Evolutionary conservation across 2,329 filamentous ascomycete species (phyloP).

Genomic region (Microthyrium microscopicum): DNA sequence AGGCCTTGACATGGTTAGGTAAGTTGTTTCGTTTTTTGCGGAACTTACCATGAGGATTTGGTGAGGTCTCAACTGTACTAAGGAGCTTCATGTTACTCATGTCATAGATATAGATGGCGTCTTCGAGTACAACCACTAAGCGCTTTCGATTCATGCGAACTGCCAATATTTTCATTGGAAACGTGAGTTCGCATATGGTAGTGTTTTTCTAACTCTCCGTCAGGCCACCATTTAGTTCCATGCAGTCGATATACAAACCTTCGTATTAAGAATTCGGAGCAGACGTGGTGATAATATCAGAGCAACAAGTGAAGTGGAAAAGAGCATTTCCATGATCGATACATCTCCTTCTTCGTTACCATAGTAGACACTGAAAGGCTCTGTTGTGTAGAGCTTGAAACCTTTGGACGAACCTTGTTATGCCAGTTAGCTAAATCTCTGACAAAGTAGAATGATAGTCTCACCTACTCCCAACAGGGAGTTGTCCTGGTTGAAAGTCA

Average conservation of each 20-base stretch:
- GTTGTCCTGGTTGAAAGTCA: conserved; percentile 98
- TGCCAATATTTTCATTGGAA: conserved; percentile 87
- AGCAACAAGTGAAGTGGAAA: conserved; percentile 91
- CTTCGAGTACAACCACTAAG: conserved; percentile 81
- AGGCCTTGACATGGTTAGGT: conserved; percentile 40
- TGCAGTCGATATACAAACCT: conserved; percentile 37
- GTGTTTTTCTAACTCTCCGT: too few relatives aligned
- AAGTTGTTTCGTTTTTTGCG: neutral
- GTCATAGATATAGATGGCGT: conserved; percentile 95
- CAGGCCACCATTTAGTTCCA: conserved; percentile 25
- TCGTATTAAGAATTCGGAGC: conserved; percentile 93
- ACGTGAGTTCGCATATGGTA: conserved; percentile 95
- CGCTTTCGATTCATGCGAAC: conserved; percentile 90
- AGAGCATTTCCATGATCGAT: conserved; percentile 94
- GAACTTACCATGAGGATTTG: conserved; percentile 56
- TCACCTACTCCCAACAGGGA: conserved; percentile 91
- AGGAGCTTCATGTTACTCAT: conserved; percentile 97
- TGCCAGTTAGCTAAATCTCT: conserved; percentile 9
- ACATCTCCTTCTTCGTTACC: conserved; percentile 92
- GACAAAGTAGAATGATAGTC: conserved; percentile 16
- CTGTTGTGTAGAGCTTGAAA: conserved; percentile 92
- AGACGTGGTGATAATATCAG: conserved; percentile 82
- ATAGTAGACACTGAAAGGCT: conserved; percentile 89
- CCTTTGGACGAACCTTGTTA: conserved; percentile 68
- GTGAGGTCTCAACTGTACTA: conserved; percentile 82